Percentiles rank a stretch among this genome's conserved stretches.
phyloP scores from a whole-genome alignment of 495 filamentous ascomycete genomes.

The Aspergillus coremiiformis region DNA sequence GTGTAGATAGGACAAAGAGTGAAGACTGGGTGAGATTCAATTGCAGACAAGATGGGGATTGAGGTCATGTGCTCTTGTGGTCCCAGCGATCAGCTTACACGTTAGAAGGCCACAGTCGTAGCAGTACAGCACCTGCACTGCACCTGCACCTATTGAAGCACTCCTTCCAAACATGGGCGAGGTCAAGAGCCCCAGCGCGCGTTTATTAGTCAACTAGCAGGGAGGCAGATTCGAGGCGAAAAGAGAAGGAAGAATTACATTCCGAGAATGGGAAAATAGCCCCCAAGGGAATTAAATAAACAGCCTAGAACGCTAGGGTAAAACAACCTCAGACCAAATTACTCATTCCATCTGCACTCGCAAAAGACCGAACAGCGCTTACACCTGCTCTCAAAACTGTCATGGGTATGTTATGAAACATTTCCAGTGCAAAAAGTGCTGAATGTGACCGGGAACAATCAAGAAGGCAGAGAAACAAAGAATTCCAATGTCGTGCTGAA shows the following conservation, averaged over 20 bases:
- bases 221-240: not conserved
- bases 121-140: too few relatives aligned
- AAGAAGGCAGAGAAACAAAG: constrained; percentile 15
- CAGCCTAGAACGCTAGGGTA: constrained; percentile 9
- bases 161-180: not conserved
- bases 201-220: not conserved
- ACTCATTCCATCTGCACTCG: constrained; percentile 15
- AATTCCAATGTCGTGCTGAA: constrained; percentile 12
- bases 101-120: too few relatives aligned
- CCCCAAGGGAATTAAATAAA: constrained; percentile 6
- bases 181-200: not conserved
- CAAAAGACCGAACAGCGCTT: constrained; percentile 12
- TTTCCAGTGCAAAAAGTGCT: constrained; percentile 15
- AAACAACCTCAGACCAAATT: constrained; percentile 10
- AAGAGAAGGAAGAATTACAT: constrained; percentile 10
- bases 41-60: too few relatives aligned
- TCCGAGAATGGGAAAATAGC: constrained; percentile 8
- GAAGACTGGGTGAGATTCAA: too few relatives aligned
- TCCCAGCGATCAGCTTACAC: too few relatives aligned
- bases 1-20: too few relatives aligned
- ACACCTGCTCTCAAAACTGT: constrained; percentile 22
- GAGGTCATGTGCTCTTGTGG: not conserved
- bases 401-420: constrained; percentile 24
- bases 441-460: constrained; percentile 10
- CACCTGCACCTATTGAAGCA: too few relatives aligned